Percentiles rank a stretch among this genome's conserved stretches.
Conservation (phyloP, 148 eudicot genomes). For the Mesembryanthemum crystallinum region DNA sequence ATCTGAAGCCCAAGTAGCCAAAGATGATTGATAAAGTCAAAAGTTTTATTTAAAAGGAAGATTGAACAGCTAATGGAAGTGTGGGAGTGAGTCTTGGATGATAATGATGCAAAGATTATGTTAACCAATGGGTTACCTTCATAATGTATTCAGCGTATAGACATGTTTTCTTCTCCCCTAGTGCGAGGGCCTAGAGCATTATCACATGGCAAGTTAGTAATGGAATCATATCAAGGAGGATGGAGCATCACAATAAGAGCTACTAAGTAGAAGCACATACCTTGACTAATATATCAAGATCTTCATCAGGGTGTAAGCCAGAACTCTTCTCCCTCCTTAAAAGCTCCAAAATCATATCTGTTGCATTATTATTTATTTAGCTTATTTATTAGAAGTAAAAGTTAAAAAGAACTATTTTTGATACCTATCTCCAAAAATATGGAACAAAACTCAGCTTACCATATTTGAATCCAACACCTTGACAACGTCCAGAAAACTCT, state of each 20-base stretch:
- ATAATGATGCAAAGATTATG: not conserved
- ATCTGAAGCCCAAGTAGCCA: not conserved
- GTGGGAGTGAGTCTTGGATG: not conserved
- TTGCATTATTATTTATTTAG: not conserved
- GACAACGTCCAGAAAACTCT: conserved; percentile 76
- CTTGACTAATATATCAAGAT: conserved; percentile 86
- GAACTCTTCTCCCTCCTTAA: conserved; percentile 68
- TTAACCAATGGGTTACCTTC: conserved; percentile 55
- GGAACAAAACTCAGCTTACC: conserved; percentile 39
- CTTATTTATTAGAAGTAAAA: not conserved
- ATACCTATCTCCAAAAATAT: not conserved
- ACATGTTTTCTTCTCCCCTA: conserved; percentile 72
- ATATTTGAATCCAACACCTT: conserved; percentile 72
- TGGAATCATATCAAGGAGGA: not conserved
- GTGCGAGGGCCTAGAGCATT: conserved; percentile 64
- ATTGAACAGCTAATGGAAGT: not conserved
- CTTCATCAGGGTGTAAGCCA: conserved; percentile 73
- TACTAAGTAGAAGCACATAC: conserved; percentile 32
- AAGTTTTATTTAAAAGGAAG: too few relatives aligned
- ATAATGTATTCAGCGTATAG: conserved; percentile 75
- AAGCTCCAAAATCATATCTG: conserved; percentile 91
- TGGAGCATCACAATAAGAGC: not conserved
- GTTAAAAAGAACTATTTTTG: not conserved
- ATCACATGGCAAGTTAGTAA: conserved; percentile 14
- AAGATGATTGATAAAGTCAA: not conserved